Evolutionary conservation across 768 basidiomycete genomes (phyloP).

Genomic region (Cytidiella melzeri): DNA sequence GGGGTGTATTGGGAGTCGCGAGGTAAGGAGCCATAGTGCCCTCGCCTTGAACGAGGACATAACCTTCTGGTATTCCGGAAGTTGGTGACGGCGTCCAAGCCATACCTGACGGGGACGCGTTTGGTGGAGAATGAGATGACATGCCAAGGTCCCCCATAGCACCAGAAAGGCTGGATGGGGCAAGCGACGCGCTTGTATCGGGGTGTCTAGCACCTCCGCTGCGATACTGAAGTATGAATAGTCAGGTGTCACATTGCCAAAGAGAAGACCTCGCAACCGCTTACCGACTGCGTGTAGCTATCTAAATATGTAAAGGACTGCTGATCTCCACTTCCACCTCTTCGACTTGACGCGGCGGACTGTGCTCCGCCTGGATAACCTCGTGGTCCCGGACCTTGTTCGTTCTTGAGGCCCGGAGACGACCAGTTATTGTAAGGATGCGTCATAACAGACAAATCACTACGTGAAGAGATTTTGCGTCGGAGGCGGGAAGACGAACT

Average conservation of each 20-base stretch:
- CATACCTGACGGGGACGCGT: constrained; percentile 21
- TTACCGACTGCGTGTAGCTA: constrained; percentile 30
- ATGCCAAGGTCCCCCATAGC: constrained; percentile 54
- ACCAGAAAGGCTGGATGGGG: constrained; percentile 47
- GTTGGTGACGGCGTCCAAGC: constrained; percentile 20
- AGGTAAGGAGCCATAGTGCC: constrained; percentile 13
- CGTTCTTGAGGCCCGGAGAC: constrained; percentile 10
- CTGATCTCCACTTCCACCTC: constrained; percentile 15
- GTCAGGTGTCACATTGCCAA: too few relatives aligned
- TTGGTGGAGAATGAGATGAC: constrained; percentile 23
- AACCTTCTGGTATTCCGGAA: constrained; percentile 14
- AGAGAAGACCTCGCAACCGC: too few relatives aligned
- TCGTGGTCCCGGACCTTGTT: constrained; percentile 8
- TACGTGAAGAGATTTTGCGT: constrained; percentile 8
- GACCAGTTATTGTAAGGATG: constrained; percentile 14
- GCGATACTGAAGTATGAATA: constrained; percentile 15
- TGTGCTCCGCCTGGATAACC: constrained; percentile 11
- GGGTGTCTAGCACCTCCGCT: constrained; percentile 21
- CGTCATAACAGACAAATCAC: constrained; percentile 15
- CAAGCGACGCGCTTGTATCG: constrained; percentile 38
- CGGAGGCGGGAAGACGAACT: constrained; percentile 9
- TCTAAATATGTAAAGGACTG: constrained; percentile 21
- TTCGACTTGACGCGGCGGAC: constrained; percentile 10
- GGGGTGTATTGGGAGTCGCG: constrained; percentile 11
- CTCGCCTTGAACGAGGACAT: constrained; percentile 7